A percentile compares a stretch with the other conserved stretches of the same genome.
These are phyloP conservation scores for Penicillium corylophilum DNA, from an alignment of 2,329 filamentous ascomycete species.

Conservation along the genomic window DNA sequence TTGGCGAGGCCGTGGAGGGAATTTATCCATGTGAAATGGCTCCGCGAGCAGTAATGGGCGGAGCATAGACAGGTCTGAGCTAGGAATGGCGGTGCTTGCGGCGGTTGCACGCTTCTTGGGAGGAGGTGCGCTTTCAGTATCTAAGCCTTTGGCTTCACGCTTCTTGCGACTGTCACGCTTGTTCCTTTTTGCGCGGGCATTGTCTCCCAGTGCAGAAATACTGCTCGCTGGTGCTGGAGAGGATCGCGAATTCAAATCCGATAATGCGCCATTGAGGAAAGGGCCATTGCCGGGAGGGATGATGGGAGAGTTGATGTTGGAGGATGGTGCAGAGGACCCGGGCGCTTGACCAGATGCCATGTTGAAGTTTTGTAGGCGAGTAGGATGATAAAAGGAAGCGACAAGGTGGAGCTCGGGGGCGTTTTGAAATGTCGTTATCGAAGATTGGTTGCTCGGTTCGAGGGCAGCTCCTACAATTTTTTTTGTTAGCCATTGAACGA, in stretches of 20 bases:
- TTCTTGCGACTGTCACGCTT: slow-evolving; percentile 47
- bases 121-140: slow-evolving; percentile 34
- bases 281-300: slow-evolving; percentile 30
- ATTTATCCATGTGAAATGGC: slow-evolving; percentile 37
- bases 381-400: background rate
- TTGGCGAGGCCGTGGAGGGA: slow-evolving; percentile 42
- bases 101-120: slow-evolving; percentile 37
- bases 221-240: slow-evolving; percentile 35
- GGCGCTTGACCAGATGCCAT: slow-evolving; percentile 37
- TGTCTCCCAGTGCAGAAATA: slow-evolving; percentile 31
- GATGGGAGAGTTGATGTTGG: slow-evolving; percentile 38
- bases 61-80: slow-evolving; percentile 40
- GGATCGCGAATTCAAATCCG: slow-evolving; percentile 32
- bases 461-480: background rate
- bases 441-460: background rate
- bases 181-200: slow-evolving; percentile 38
- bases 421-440: background rate
- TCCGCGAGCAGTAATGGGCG: slow-evolving; percentile 43
- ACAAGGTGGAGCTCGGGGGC: background rate
- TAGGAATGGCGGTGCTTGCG: slow-evolving; percentile 35
- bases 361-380: background rate
- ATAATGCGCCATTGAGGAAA: slow-evolving; percentile 28
- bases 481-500: background rate
- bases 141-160: slow-evolving; percentile 43
- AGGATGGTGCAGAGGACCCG: slow-evolving; percentile 37